Evolutionary conservation across 345 rosid species (phyloP).

Genomic region (Gossypium arboreum): DNA sequence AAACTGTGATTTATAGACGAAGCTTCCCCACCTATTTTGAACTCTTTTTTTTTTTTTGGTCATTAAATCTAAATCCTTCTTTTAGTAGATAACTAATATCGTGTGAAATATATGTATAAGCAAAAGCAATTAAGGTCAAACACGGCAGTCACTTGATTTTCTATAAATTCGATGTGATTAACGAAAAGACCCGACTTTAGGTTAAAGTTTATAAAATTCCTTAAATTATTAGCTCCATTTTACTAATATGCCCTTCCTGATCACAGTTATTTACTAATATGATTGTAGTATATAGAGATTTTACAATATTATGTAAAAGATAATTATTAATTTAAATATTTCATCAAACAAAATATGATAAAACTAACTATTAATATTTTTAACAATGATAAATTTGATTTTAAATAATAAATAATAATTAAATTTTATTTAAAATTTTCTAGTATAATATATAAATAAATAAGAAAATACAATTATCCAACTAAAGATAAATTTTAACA

Average conservation of each 20-base stretch:
- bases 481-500: no score
- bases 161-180: slow-evolving; percentile 15
- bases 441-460: no score
- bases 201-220: background rate
- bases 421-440: no score
- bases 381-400: no score
- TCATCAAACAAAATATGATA: background rate
- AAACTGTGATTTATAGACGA: slow-evolving; percentile 1
- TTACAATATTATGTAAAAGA: background rate
- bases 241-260: slow-evolving; percentile 8
- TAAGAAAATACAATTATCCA: no score
- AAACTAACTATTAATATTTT: no score
- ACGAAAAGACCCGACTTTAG: slow-evolving; percentile 18
- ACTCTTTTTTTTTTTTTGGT: background rate
- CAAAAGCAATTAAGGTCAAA: slow-evolving; percentile 38
- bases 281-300: background rate
- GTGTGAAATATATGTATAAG: slow-evolving; percentile 5
- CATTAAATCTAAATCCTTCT: slow-evolving; percentile 5
- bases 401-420: no score
- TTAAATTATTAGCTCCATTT: background rate
- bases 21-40: background rate
- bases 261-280: background rate
- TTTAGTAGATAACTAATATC: background rate
- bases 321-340: background rate
- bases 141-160: slow-evolving; percentile 51